Percentiles rank a stretch among this genome's conserved stretches.
Evolutionary conservation across 768 basidiomycete genomes (phyloP).

Genomic region (Xerocomellus intermedius): DNA sequence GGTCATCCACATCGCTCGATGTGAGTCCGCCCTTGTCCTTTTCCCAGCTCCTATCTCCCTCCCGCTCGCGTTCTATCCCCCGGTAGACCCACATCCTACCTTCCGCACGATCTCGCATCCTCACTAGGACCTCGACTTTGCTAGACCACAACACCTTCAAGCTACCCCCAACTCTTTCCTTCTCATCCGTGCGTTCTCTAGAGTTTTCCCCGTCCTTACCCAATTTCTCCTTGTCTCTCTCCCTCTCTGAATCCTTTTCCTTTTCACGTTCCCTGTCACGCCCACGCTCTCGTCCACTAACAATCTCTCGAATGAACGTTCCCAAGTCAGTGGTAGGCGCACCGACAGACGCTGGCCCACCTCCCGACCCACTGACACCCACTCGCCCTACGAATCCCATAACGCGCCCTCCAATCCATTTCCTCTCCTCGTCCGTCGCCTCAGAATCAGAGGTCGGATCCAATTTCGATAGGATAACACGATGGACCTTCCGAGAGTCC

Average conservation of each 20-base stretch:
- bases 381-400: slow-evolving; percentile 40
- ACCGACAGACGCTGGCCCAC: slow-evolving; percentile 42
- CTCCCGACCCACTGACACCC: slow-evolving; percentile 32
- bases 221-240: slow-evolving; percentile 37
- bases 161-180: slow-evolving; percentile 34
- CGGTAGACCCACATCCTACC: slow-evolving; percentile 14
- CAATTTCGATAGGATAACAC: slow-evolving; percentile 58
- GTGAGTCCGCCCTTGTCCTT: slow-evolving; percentile 28
- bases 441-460: slow-evolving; percentile 39
- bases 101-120: slow-evolving; percentile 31
- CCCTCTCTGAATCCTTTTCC: slow-evolving; percentile 33
- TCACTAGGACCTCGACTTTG: slow-evolving; percentile 25
- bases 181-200: slow-evolving; percentile 33
- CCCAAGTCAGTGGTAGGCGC: slow-evolving; percentile 52
- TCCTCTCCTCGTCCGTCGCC: slow-evolving; percentile 32
- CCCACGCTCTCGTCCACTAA: slow-evolving; percentile 33
- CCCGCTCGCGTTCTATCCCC: slow-evolving; percentile 28
- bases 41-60: slow-evolving; percentile 26
- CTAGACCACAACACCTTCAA: slow-evolving; percentile 36
- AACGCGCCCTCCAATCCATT: slow-evolving; percentile 31
- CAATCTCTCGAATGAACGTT: slow-evolving; percentile 46
- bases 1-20: slow-evolving; percentile 33
- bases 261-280: slow-evolving; percentile 33
- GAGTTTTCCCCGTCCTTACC: slow-evolving; percentile 36
- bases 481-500: slow-evolving; percentile 61